Percentiles rank a stretch among this genome's conserved stretches.
phyloP scores from a whole-genome alignment of 2,329 filamentous ascomycete genomes.

The Neopestalotiopsis rosae region DNA sequence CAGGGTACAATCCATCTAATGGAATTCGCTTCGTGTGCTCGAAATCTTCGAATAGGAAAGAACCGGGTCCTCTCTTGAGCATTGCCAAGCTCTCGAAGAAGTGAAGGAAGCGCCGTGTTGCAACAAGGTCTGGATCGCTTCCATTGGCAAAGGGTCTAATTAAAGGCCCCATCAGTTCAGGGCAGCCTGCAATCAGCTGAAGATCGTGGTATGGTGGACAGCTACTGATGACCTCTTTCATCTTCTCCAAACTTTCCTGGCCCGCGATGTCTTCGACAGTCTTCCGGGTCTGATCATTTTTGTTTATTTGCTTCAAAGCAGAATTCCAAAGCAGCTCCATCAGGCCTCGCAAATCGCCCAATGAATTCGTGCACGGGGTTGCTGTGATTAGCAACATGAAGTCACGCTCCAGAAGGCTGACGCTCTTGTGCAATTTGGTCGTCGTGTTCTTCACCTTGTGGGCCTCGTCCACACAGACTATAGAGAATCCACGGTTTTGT shows the following conservation, averaged over 20 bases:
- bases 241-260: background rate
- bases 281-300: background rate
- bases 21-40: constrained; percentile 21
- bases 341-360: constrained; percentile 31
- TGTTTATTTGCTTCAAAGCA: constrained; percentile 13
- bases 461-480: constrained; percentile 36
- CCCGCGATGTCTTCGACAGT: background rate
- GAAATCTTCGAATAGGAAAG: constrained; percentile 29
- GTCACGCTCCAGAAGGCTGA: constrained; percentile 28
- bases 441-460: constrained; percentile 32
- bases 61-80: constrained; percentile 33
- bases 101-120: constrained; percentile 27
- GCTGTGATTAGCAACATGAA: constrained; percentile 36
- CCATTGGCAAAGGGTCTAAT: background rate
- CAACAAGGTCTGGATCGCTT: constrained; percentile 23
- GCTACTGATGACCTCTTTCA: background rate
- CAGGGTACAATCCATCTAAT: constrained; percentile 32
- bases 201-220: background rate
- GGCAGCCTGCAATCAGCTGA: background rate
- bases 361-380: constrained; percentile 32
- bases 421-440: constrained; percentile 31
- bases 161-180: background rate
- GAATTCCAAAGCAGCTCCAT: constrained; percentile 30
- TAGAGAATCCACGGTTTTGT: constrained; percentile 28
- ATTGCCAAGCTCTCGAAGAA: constrained; percentile 34